Conservation (phyloP, 192 early-diverging fungal genomes). For the Linnemannia elongata region DNA sequence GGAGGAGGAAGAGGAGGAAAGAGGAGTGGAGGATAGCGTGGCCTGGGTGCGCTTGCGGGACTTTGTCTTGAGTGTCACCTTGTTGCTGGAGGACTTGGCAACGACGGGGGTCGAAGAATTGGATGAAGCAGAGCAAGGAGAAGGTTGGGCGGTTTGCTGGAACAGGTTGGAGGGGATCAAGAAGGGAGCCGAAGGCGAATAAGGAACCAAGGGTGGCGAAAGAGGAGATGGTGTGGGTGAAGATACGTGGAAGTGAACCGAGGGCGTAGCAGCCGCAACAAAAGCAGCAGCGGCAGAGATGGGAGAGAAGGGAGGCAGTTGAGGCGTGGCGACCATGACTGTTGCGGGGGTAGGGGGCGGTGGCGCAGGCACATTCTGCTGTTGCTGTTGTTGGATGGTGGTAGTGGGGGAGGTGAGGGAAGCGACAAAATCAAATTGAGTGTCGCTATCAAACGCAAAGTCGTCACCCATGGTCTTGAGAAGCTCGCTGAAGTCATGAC, state of each 20-base stretch:
- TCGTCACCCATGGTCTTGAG: background rate
- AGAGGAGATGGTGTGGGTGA: background rate
- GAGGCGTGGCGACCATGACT: background rate
- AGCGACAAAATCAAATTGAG: background rate
- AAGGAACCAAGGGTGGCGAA: background rate
- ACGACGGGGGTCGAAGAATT: background rate
- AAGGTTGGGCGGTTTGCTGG: background rate
- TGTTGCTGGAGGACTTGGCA: background rate
- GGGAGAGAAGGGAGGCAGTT: background rate
- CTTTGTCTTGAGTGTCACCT: background rate
- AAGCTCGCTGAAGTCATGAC: background rate
- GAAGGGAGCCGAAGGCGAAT: background rate
- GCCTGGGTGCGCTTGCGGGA: background rate
- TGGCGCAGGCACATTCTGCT: background rate
- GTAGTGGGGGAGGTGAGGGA: background rate
- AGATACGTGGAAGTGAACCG: background rate
- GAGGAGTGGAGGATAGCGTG: background rate
- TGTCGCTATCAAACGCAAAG: background rate
- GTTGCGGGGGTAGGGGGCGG: background rate
- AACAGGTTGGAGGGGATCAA: constrained; percentile 1
- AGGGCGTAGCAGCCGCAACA: background rate
- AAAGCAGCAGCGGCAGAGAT: background rate
- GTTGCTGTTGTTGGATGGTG: background rate
- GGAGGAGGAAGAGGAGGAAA: background rate
- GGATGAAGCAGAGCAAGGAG: background rate